Conservation (phyloP, 1,284 basidiomycete species). For the Boletus smithii region DNA sequence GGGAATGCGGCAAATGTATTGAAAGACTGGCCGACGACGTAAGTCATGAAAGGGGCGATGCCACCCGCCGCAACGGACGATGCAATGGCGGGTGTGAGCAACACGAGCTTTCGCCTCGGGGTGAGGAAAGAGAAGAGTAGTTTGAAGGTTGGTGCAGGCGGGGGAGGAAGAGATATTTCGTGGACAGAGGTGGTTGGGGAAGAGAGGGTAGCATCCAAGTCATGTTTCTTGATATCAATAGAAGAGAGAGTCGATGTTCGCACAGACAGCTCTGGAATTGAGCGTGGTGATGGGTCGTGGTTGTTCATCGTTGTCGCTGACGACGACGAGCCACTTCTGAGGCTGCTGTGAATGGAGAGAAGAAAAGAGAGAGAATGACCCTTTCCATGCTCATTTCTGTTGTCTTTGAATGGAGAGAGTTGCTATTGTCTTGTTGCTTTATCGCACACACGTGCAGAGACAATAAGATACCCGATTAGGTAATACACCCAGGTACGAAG, state of each 20-base stretch:
- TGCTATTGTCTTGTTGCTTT: slow-evolving; percentile 24
- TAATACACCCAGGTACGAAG: slow-evolving; percentile 23
- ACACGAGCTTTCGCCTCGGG: slow-evolving; percentile 43
- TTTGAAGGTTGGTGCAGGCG: slow-evolving; percentile 43
- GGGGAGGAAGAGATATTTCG: slow-evolving; percentile 7
- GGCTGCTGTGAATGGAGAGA: slow-evolving; percentile 5
- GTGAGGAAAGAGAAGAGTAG: slow-evolving; percentile 56
- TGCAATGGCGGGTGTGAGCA: slow-evolving; percentile 72
- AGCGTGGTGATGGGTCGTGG: slow-evolving; percentile 22
- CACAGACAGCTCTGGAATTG: slow-evolving; percentile 12
- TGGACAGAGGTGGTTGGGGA: slow-evolving; percentile 16
- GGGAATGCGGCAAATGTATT: slow-evolving; percentile 69
- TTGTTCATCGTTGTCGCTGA: slow-evolving; percentile 33
- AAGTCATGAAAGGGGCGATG: slow-evolving; percentile 92
- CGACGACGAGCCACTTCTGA: slow-evolving; percentile 27
- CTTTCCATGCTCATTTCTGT: slow-evolving; percentile 21
- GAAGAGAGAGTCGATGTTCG: slow-evolving; percentile 21
- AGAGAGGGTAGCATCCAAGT: background rate
- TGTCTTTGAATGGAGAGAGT: slow-evolving; percentile 7
- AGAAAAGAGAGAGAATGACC: slow-evolving; percentile 1
- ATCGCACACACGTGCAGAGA: slow-evolving; percentile 24
- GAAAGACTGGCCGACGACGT: slow-evolving; percentile 84
- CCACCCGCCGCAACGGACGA: slow-evolving; percentile 71
- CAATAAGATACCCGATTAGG: slow-evolving; percentile 26
- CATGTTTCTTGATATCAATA: slow-evolving; percentile 21